A percentile compares a stretch with the other conserved stretches of the same genome.
phyloP scores from a whole-genome alignment of 805 yeast species.

The Candida oleophila region DNA sequence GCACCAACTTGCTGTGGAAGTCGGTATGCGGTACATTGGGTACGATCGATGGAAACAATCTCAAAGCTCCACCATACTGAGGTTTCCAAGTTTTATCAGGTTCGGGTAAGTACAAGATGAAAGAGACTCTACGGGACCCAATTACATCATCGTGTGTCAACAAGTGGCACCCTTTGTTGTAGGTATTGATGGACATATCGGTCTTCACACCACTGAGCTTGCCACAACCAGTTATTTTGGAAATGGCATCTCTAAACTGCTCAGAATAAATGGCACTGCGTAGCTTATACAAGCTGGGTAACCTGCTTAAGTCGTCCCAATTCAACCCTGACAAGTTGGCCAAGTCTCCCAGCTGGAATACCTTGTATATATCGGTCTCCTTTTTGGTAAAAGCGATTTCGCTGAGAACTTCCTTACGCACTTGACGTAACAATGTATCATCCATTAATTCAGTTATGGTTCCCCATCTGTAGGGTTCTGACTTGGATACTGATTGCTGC shows the following conservation, averaged over 20 bases:
- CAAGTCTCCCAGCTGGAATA: constrained; percentile 84
- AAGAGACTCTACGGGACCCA: constrained; percentile 90
- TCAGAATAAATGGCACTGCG: constrained; percentile 87
- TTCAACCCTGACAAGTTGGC: constrained; percentile 88
- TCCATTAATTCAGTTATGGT: constrained; percentile 70
- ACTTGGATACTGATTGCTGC: constrained; percentile 43
- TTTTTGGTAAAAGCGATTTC: constrained; percentile 90
- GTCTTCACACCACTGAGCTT: constrained; percentile 86
- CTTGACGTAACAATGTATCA: constrained; percentile 73
- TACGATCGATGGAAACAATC: constrained; percentile 81
- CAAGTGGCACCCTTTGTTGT: constrained; percentile 89
- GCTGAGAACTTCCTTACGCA: constrained; percentile 77
- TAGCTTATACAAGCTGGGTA: constrained; percentile 74
- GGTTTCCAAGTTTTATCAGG: constrained; percentile 89
- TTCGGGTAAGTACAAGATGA: constrained; percentile 88
- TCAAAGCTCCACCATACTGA: constrained; percentile 88
- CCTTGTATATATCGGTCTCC: constrained; percentile 96
- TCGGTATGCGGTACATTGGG: constrained; percentile 91
- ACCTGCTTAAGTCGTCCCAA: constrained; percentile 65
- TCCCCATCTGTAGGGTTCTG: constrained; percentile 91
- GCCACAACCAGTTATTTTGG: constrained; percentile 82
- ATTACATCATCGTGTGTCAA: constrained; percentile 97
- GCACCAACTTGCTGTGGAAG: constrained; percentile 65
- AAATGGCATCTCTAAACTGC: constrained; percentile 75
- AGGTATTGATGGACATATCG: constrained; percentile 89